A percentile compares a stretch with the other conserved stretches of the same genome.
phyloP scores from a whole-genome alignment of 2,329 filamentous ascomycete genomes.

The Calonectria pauciramosa region DNA sequence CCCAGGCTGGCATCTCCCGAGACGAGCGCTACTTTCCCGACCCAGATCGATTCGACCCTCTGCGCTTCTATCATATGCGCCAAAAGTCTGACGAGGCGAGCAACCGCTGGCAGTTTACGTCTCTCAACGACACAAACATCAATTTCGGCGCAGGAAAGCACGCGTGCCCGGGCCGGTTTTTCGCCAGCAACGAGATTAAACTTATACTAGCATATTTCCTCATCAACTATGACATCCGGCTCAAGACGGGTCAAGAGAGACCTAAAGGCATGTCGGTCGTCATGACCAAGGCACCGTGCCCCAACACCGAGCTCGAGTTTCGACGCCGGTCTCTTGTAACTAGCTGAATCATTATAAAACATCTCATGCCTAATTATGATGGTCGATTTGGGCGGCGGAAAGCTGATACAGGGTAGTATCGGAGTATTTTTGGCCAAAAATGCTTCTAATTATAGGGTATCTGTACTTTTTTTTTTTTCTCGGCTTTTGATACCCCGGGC shows the following conservation, averaged over 20 bases:
- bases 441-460: neutral
- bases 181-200: conserved; percentile 62
- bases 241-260: conserved; percentile 54
- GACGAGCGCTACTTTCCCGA: conserved; percentile 57
- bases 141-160: conserved; percentile 64
- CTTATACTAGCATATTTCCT: conserved; percentile 57
- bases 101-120: conserved; percentile 59
- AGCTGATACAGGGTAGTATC: neutral
- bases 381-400: neutral
- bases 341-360: conserved; percentile 9
- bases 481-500: neutral
- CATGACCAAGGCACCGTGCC: conserved; percentile 58
- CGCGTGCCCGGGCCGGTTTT: conserved; percentile 64
- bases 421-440: neutral
- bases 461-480: neutral
- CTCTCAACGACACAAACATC: conserved; percentile 57
- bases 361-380: neutral
- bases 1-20: conserved; percentile 56
- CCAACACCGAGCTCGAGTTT: conserved; percentile 57
- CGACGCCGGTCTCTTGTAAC: conserved; percentile 47
- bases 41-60: conserved; percentile 61
- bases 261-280: conserved; percentile 55
- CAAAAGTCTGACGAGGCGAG: conserved; percentile 54
- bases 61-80: conserved; percentile 63
- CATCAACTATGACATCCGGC: conserved; percentile 58